A percentile compares a stretch with the other conserved stretches of the same genome.
Evolutionary conservation across 1,284 basidiomycete species (phyloP).

Genomic region (Fomitiporia mediterranea): DNA sequence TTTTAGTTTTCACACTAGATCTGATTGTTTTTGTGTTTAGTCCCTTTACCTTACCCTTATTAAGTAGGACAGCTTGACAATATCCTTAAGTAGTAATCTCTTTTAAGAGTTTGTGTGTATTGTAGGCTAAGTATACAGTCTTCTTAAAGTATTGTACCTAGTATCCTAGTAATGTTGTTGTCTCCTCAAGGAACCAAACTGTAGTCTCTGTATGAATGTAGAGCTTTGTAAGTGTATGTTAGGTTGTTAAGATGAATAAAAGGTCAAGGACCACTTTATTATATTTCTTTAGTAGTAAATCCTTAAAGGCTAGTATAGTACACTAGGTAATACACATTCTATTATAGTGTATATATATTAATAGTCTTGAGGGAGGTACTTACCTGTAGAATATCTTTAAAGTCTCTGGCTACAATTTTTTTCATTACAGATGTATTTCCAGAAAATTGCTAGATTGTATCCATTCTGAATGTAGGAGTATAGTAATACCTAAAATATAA

Average conservation of each 20-base stretch:
- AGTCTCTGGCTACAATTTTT: slow-evolving; percentile 33
- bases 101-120: slow-evolving; percentile 25
- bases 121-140: slow-evolving; percentile 21
- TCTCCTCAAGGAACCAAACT: slow-evolving; percentile 23
- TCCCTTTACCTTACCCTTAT: background rate
- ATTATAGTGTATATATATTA: slow-evolving; percentile 14
- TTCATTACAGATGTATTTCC: slow-evolving; percentile 27
- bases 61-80: background rate
- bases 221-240: slow-evolving; percentile 35
- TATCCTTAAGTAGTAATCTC: slow-evolving; percentile 1
- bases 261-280: slow-evolving; percentile 27
- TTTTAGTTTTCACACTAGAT: slow-evolving; percentile 7
- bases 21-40: slow-evolving; percentile 1
- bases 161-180: slow-evolving; percentile 27
- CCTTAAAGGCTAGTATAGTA: slow-evolving; percentile 32
- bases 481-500: too few species aligned
- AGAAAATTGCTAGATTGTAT: slow-evolving; percentile 27
- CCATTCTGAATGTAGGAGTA: too few species aligned
- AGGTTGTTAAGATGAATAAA: slow-evolving; percentile 28
- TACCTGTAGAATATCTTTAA: slow-evolving; percentile 33
- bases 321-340: too few species aligned
- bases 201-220: slow-evolving; percentile 30
- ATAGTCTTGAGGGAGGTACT: slow-evolving; percentile 22
- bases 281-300: slow-evolving; percentile 28
- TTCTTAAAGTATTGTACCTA: slow-evolving; percentile 25